Evolutionary conservation across 305 asterid genomes (phyloP).

Genomic region (Fraxinus xanthoxyloides): DNA sequence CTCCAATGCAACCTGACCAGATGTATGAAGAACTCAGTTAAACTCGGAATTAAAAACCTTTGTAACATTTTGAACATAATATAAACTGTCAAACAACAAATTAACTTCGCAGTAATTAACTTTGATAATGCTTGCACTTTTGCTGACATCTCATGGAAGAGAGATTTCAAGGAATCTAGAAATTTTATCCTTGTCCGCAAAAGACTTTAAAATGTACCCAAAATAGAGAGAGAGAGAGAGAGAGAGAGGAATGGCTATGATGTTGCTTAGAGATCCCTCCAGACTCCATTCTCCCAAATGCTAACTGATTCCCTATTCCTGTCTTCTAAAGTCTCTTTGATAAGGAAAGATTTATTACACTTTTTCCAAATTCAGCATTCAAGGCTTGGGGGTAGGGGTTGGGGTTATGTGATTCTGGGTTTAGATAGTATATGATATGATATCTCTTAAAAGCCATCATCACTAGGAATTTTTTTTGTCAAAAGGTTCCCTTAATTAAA

Average conservation of each 20-base stretch:
- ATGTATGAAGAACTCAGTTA: constrained; percentile 15
- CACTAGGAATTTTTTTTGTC: not conserved
- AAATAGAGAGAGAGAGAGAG: not conserved
- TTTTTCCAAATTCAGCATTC: not conserved
- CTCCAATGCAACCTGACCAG: constrained; percentile 88
- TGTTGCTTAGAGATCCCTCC: not conserved
- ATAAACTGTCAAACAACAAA: constrained; percentile 10
- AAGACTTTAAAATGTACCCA: not conserved
- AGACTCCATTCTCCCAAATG: not conserved
- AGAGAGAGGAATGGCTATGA: not conserved
- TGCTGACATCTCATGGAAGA: not conserved
- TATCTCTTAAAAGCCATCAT: not conserved
- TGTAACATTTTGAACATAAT: constrained; percentile 1
- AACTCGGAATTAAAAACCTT: not conserved
- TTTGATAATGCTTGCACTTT: not conserved
- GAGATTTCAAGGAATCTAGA: not conserved
- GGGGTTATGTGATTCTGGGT: not conserved
- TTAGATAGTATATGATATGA: not conserved
- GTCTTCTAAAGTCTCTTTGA: not conserved
- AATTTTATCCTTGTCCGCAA: not conserved
- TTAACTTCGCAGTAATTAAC: not conserved
- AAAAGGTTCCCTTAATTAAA: not conserved
- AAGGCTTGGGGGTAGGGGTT: not conserved
- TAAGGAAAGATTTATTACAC: not conserved
- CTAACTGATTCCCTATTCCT: not conserved